Evolutionary conservation across 2,329 filamentous ascomycete species (phyloP), one percentile per base, ranked within the genome.

Genomic region (Colletotrichum lindemuthianum): DNA sequence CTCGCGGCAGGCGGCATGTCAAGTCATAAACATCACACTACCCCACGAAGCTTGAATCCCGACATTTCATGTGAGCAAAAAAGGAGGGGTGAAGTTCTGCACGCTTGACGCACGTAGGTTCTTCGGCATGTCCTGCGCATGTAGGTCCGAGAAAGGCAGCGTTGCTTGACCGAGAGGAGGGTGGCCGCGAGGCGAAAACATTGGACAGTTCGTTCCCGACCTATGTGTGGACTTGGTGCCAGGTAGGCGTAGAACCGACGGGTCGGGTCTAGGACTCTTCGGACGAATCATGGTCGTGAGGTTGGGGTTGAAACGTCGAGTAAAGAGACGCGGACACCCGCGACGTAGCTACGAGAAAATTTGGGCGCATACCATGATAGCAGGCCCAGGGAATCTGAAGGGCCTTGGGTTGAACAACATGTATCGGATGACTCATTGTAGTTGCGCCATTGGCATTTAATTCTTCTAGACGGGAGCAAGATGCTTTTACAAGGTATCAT

Each of bases 191-290:
- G 53, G 50, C 48, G 44, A 50, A 51, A 45, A 52, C 40, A 52
- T 51, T 58, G 47, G 59, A 52, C 51, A 56, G 24, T 24, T 16
- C n/a, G 47, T 34, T 36, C 41, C 33, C 24, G 24, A 24, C 59
- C 50, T 41, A 47, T 45, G 11, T 55, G 24, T 41, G n/a, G 43
- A 37, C 48, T 12, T 32, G 33, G 56, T 12, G 36, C 33, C 40
- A 50, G 33, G 10, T 33, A 56, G 58, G 24, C 51, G 49, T 59
- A 63, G 67, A 69, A 67, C 69, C 69, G 66, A 56, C 65, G 68
- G 67, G 55, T 67, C 67, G 69, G 69, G 57, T 70, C 67, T 60
- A 66, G 63, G 37, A 48, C 53, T 52, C 54, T 65, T 65, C 64
- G 59, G 64, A 64, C 64, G 63, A 66, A 37, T 41, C 53, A 53